Conservation (phyloP, 176 grass and related monocot genomes). For the Zizania latifolia region DNA sequence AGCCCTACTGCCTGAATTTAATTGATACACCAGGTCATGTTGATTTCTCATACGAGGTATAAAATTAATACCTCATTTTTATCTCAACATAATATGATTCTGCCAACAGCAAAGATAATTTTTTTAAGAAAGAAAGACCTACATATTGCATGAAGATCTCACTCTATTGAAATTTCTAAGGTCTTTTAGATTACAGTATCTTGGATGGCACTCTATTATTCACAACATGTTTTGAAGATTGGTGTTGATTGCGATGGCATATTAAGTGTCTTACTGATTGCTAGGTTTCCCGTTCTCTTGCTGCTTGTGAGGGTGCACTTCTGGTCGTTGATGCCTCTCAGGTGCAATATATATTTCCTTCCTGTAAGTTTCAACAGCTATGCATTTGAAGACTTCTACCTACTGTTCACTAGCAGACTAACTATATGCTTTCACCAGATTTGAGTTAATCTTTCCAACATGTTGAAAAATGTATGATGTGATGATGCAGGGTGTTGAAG, state of each 20-base stretch:
- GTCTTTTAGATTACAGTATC: not conserved
- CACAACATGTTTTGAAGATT: not conserved
- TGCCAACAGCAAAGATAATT: not conserved
- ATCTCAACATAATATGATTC: not conserved
- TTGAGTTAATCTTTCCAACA: conserved; percentile 1
- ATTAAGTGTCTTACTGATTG: conserved; percentile 23
- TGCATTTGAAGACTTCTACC: conserved; percentile 17
- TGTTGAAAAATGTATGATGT: conserved; percentile 23
- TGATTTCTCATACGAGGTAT: conserved; percentile 96
- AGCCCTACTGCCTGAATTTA: conserved; percentile 84
- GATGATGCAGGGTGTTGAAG: conserved; percentile 91
- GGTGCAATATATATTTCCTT: conserved; percentile 73
- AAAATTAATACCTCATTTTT: not conserved
- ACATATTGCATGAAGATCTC: not conserved
- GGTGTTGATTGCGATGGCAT: conserved; percentile 24
- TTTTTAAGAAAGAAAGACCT: not conserved
- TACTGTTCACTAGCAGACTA: conserved; percentile 14
- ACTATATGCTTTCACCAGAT: conserved; percentile 16
- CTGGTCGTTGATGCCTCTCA: conserved; percentile 97
- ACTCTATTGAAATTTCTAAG: not conserved
- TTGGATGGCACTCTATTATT: not conserved
- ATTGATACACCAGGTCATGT: conserved; percentile 96
- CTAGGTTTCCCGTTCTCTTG: conserved; percentile 97
- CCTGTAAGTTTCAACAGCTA: conserved; percentile 53
- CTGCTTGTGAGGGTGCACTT: conserved; percentile 94